phyloP scores from a whole-genome alignment of 2,329 filamentous ascomycete genomes.

The Diaporthe batatas region DNA sequence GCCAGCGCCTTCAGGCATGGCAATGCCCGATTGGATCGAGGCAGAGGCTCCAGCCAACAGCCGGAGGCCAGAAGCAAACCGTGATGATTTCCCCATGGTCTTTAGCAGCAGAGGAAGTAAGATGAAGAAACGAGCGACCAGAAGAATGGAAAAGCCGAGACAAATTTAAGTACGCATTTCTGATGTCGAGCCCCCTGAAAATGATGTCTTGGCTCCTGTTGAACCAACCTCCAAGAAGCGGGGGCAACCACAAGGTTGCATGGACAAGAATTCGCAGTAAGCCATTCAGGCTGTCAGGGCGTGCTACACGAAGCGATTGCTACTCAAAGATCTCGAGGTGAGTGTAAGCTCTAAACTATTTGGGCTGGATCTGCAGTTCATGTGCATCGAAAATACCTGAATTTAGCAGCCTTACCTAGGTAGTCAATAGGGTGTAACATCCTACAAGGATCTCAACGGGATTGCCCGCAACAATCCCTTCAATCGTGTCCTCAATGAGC shows the following conservation, averaged over 20 bases:
- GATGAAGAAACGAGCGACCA: too few relatives aligned
- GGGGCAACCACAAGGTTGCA: neutral
- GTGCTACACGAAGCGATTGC: neutral
- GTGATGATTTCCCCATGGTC: neutral
- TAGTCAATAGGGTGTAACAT: neutral
- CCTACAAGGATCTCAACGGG: neutral
- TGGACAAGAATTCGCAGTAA: neutral
- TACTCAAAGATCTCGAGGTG: neutral
- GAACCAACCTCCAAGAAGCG: neutral
- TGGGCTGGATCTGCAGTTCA: neutral
- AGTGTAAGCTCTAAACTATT: neutral
- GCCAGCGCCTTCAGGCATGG: neutral
- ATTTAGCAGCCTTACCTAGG: neutral
- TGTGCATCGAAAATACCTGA: too few relatives aligned
- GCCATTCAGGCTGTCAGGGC: neutral
- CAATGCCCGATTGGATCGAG: neutral
- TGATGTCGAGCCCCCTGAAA: neutral
- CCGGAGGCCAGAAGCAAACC: neutral
- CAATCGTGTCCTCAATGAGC: neutral
- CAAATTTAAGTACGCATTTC: neutral
- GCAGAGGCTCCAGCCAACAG: constrained; percentile 1
- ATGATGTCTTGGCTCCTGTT: neutral
- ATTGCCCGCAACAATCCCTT: neutral
- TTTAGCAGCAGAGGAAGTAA: neutral
- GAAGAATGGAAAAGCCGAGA: neutral